These are phyloP conservation scores for Pseudogymnoascus sp. DNA, from an alignment of 2,329 filamentous ascomycete species.

Conservation along the genomic window DNA sequence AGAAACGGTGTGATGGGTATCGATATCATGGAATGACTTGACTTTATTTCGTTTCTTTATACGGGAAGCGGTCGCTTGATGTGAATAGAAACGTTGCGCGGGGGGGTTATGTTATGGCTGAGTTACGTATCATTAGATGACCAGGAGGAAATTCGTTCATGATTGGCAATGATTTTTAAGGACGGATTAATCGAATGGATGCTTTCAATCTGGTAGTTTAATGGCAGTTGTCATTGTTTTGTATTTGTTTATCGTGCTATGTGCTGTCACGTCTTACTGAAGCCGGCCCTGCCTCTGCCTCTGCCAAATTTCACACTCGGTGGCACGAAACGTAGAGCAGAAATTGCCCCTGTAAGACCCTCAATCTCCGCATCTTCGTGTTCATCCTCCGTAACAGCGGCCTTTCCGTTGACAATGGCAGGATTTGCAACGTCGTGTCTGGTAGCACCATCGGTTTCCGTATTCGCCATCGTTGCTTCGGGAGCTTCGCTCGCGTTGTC, in stretches of 20 bases:
- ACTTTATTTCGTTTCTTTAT: conserved; percentile 7
- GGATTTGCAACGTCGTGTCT: conserved; percentile 14
- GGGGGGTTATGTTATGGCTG: conserved; percentile 3
- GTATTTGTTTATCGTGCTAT: background rate
- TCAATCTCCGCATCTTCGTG: conserved; percentile 44
- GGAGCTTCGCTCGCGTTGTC: conserved; percentile 16
- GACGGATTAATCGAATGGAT: conserved; percentile 4
- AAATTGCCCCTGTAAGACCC: conserved; percentile 59
- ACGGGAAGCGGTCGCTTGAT: conserved; percentile 8
- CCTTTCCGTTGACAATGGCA: conserved; percentile 17
- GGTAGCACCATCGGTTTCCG: conserved; percentile 16
- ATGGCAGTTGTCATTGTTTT: conserved; percentile 4
- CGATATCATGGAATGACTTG: conserved; percentile 9
- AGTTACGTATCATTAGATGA: conserved; percentile 9
- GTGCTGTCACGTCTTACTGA: conserved; percentile 17
- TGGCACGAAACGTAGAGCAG: conserved; percentile 62
- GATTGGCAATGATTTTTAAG: conserved; percentile 7
- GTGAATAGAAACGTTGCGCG: conserved; percentile 8
- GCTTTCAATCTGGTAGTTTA: conserved; percentile 7
- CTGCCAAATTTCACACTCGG: conserved; percentile 55
- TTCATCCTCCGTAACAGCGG: conserved; percentile 9
- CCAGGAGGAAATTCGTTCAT: conserved; percentile 1
- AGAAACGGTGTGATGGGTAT: conserved; percentile 2
- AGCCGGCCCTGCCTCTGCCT: conserved; percentile 25
- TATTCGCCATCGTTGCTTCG: conserved; percentile 18